Conservation (phyloP, 2,329 filamentous ascomycete species). For the Pestalotiopsis sp. region DNA sequence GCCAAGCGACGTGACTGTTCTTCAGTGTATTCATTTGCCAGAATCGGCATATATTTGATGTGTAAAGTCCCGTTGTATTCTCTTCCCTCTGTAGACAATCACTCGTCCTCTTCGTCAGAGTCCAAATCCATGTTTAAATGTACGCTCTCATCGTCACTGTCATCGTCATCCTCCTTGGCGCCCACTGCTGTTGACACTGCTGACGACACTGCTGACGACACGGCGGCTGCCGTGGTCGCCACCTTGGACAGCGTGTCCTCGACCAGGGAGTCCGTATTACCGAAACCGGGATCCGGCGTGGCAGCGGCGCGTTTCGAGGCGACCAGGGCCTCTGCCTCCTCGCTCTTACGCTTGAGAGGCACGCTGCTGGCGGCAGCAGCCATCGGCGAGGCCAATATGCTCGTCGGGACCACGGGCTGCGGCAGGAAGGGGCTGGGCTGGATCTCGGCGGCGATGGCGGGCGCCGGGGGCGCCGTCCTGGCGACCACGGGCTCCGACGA, state of each 20-base stretch:
- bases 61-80: neutral
- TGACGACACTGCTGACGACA: neutral
- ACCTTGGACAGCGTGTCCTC: constrained; percentile 8
- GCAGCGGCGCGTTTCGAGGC: constrained; percentile 39
- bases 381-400: constrained; percentile 18
- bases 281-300: constrained; percentile 14
- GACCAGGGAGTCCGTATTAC: constrained; percentile 12
- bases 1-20: neutral
- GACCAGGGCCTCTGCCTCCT: constrained; percentile 33
- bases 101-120: constrained; percentile 10
- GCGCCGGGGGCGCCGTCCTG: constrained; percentile 12
- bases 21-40: neutral
- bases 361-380: constrained; percentile 17
- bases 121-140: constrained; percentile 64
- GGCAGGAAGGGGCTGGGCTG: constrained; percentile 27
- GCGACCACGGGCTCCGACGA: neutral
- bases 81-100: neutral
- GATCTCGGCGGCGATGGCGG: constrained; percentile 16
- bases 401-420: constrained; percentile 26
- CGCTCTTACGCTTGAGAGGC: constrained; percentile 46
- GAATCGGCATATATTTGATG: neutral
- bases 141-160: constrained; percentile 53
- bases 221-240: neutral
- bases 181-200: neutral
- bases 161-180: constrained; percentile 46